Evolutionary conservation across 352 stramenopile genomes (phyloP).

Genomic region (Peronospora destructor): DNA sequence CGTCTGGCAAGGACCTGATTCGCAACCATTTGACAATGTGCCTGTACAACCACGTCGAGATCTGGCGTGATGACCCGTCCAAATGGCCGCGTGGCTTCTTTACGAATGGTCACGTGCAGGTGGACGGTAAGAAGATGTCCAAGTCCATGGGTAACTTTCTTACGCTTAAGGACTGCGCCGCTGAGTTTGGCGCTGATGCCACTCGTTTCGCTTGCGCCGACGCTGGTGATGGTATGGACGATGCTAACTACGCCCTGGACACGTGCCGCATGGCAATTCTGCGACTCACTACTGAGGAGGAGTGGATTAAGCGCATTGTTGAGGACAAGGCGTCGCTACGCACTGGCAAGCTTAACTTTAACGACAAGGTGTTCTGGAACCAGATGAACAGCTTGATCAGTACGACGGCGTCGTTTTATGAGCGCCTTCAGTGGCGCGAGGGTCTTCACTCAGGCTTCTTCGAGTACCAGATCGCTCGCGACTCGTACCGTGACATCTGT

Average conservation of each 20-base stretch:
- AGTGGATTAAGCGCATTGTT: constrained; percentile 92
- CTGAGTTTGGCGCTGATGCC: constrained; percentile 93
- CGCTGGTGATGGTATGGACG: constrained; percentile 96
- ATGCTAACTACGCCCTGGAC: constrained; percentile 98
- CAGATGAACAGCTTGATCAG: constrained; percentile 95
- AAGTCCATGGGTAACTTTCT: constrained; percentile 99
- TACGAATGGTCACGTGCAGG: constrained; percentile 96
- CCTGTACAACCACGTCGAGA: constrained; percentile 99
- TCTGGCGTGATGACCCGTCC: constrained; percentile 96
- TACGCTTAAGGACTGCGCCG: constrained; percentile 95
- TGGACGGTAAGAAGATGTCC: constrained; percentile 99
- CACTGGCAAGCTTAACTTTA: constrained; percentile 81
- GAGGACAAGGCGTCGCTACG: constrained; percentile 85
- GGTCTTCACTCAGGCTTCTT: constrained; percentile 98
- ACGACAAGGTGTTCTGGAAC: constrained; percentile 93
- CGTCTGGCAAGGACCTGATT: constrained; percentile 95
- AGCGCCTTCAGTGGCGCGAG: constrained; percentile 92
- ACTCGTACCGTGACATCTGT: constrained; percentile 97
- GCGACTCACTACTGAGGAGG: constrained; percentile 94
- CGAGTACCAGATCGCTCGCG: constrained; percentile 96
- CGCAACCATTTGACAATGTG: constrained; percentile 99
- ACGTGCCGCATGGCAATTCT: constrained; percentile 97
- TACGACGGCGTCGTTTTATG: constrained; percentile 83
- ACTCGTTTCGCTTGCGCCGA: constrained; percentile 97
- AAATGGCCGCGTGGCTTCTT: constrained; percentile 98